Base-by-base conservation (phyloP, 108 stramenopile genomes). In the Bacterosira constricta region DNA sequence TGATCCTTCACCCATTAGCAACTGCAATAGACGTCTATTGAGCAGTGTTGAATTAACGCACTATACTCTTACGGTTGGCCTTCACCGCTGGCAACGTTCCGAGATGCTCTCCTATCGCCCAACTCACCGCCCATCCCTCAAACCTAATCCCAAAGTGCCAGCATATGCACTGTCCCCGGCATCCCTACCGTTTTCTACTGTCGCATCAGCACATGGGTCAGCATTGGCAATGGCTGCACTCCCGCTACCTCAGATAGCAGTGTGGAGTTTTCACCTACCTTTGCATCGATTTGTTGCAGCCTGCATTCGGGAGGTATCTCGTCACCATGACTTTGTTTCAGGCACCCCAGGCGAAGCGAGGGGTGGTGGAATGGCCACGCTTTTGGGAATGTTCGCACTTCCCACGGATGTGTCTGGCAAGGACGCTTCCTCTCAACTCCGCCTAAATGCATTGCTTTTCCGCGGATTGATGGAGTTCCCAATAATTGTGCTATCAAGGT, bases 251-350 rank as follows among this genome's bases (percentile, higher is more conserved):
- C 95, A 96, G 71, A 74, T 82, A 51, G 83, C 85, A 32, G 71
- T 80, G 27, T 92, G 90, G 74, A 94, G 93, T 42, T 96, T 98
- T 68, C 97, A 98, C 63, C 61, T 93, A 30, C 94, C 94, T 9
- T 66, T 98, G 56, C 95, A 97, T 73, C 87, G 97, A 31, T 96
- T 96, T 76, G 74, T 88, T 8, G 94, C 94, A 30, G 83, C 89
- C 13, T 88, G 88, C 37, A 80, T 92, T 39, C 74, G 90, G 2
- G 88, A 92, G 66, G 73, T 91, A 6, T 86, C 80, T 52, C 87
- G 88, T 11, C 86, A 87, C 37, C 44, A 58, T 49, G 69, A 80
- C 53, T 70, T 59, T 7, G n/a, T n/a, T n/a, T n/a, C n/a, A n/a
- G n/a, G n/a, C n/a, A n/a, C n/a, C n/a, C n/a, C n/a, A n/a, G n/a